Evolutionary conservation across 2,329 filamentous ascomycete species (phyloP).

Genomic region (Trichoderma endophyticum): DNA sequence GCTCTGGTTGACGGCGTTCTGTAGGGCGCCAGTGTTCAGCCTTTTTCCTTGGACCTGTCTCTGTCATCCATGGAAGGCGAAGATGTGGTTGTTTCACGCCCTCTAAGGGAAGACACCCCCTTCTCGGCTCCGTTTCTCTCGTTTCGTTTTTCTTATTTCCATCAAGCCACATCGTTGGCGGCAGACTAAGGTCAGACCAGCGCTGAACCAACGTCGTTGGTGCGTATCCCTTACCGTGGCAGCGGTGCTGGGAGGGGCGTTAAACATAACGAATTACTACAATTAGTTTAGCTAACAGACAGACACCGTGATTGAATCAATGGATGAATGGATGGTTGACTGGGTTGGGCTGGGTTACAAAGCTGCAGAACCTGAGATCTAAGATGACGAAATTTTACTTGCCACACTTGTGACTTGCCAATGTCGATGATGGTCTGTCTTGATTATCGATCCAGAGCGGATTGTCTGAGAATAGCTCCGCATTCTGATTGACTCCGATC

Average conservation of each 20-base stretch:
- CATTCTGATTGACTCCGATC: background rate
- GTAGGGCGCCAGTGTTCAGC: background rate
- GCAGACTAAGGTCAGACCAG: background rate
- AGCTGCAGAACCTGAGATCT: background rate
- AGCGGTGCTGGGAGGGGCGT: slow-evolving; percentile 12
- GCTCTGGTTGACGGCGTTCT: background rate
- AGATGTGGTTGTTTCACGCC: background rate
- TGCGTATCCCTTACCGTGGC: slow-evolving; percentile 5
- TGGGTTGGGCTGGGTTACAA: background rate
- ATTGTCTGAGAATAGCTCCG: background rate
- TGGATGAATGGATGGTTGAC: background rate
- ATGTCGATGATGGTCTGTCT: background rate
- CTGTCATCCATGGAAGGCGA: background rate
- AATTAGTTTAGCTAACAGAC: background rate
- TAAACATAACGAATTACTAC: background rate
- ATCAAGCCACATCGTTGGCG: background rate
- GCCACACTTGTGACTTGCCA: background rate
- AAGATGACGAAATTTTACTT: background rate
- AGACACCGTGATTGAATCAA: background rate
- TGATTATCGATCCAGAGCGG: background rate
- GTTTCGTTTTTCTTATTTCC: background rate
- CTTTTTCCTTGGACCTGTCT: background rate
- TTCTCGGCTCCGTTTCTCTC: background rate
- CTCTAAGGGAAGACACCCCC: background rate
- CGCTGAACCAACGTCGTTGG: background rate